Evolutionary conservation across 2,329 filamentous ascomycete genomes (phyloP).

Genomic region (Trichoderma sp.): DNA sequence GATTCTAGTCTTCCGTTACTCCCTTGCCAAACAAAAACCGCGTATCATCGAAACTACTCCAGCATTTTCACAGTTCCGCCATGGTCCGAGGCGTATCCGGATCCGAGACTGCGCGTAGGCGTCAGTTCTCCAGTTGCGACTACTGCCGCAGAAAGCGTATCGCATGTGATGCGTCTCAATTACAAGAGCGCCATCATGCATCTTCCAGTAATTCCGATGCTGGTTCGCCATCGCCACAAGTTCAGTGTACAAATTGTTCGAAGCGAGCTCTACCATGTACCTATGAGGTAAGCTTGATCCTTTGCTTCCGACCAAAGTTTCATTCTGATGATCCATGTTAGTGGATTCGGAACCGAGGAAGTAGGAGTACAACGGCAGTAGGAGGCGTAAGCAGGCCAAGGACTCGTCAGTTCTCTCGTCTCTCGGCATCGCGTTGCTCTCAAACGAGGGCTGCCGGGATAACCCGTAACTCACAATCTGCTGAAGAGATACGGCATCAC

Average conservation of each 20-base stretch:
- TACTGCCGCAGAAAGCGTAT: slow-evolving; percentile 10
- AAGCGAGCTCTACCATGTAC: not conserved
- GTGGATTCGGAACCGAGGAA: slow-evolving; percentile 1
- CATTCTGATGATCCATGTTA: not conserved
- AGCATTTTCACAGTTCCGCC: not conserved
- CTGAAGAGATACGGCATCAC: not conserved
- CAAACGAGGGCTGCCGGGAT: not conserved
- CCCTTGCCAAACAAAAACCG: too few species aligned
- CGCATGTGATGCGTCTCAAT: slow-evolving; percentile 5
- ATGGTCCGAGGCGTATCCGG: not conserved
- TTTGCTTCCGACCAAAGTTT: not conserved
- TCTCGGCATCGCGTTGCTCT: not conserved
- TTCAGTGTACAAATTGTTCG: slow-evolving; percentile 11
- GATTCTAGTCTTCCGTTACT: not conserved
- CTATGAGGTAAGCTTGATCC: not conserved
- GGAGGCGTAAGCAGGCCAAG: not conserved
- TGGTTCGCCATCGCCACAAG: not conserved
- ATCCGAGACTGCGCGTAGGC: slow-evolving; percentile 1
- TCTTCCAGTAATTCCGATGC: not conserved
- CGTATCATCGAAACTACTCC: too few species aligned
- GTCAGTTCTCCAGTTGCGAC: slow-evolving; percentile 12
- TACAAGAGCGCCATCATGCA: not conserved
- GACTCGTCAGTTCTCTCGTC: not conserved
- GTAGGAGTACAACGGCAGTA: not conserved
- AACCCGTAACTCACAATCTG: not conserved